Percentiles rank a stretch among this genome's conserved stretches.
Evolutionary conservation across 2,329 filamentous ascomycete species (phyloP).

Genomic region (Arthrinium puccinioides): DNA sequence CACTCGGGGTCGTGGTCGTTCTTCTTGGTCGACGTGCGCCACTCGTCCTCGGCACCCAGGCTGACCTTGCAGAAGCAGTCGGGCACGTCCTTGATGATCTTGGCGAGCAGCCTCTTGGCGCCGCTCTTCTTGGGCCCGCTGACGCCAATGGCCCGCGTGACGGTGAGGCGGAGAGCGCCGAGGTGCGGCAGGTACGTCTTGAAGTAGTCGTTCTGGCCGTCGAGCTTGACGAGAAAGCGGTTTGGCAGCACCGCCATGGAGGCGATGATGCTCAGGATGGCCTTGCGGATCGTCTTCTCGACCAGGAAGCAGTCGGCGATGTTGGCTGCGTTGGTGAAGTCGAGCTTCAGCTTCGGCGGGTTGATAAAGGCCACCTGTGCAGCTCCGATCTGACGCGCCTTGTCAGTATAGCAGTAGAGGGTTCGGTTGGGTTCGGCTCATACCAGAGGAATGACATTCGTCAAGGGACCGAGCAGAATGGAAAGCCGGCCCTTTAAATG

Average conservation of each 20-base stretch:
- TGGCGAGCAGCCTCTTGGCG: conserved; percentile 30
- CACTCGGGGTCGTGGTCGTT: conserved; percentile 34
- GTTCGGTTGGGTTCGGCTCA: neutral
- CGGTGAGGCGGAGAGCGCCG: conserved; percentile 34
- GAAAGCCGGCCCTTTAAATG: conserved; percentile 35
- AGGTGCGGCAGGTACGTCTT: conserved; percentile 35
- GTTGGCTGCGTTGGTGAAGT: conserved; percentile 31
- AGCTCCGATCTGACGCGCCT: conserved; percentile 32
- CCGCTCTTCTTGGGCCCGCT: conserved; percentile 29
- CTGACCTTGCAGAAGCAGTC: conserved; percentile 38
- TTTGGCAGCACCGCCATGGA: conserved; percentile 40
- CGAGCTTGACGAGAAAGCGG: conserved; percentile 40
- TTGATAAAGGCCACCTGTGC: conserved; percentile 42
- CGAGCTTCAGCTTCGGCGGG: conserved; percentile 34
- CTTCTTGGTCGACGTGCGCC: conserved; percentile 34
- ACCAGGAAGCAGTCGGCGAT: conserved; percentile 9
- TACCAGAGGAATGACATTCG: conserved; percentile 38
- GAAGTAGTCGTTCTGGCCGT: conserved; percentile 38
- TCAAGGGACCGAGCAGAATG: conserved; percentile 35
- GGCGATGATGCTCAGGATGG: conserved; percentile 34
- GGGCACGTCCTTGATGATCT: conserved; percentile 36
- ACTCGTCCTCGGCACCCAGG: conserved; percentile 33
- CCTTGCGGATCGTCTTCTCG: conserved; percentile 33
- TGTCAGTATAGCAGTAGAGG: neutral
- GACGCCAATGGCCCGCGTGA: conserved; percentile 31